A percentile compares a stretch with the other conserved stretches of the same genome.
These are phyloP conservation scores for Globisporangium parvum DNA, from an alignment of 352 stramenopile genomes.

Conservation along the genomic window DNA sequence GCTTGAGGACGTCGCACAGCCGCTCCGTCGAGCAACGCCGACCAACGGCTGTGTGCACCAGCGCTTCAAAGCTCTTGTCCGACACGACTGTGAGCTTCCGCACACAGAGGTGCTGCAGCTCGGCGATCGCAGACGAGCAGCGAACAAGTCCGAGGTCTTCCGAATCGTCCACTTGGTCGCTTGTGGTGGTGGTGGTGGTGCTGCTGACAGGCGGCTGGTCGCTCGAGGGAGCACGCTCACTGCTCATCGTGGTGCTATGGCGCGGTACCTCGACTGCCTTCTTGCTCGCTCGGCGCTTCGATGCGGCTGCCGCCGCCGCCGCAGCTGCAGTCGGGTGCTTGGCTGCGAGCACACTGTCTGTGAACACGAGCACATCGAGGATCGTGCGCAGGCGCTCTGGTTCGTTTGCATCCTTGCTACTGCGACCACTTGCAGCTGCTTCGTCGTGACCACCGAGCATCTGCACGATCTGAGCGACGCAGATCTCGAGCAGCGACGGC, in stretches of 20 bases:
- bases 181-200: neutral
- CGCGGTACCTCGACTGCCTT: neutral
- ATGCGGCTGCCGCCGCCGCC: neutral
- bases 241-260: too few relatives aligned
- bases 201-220: neutral
- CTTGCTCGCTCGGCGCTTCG: constrained; percentile 10
- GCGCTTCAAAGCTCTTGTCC: constrained; percentile 42
- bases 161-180: neutral
- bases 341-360: constrained; percentile 44
- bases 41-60: constrained; percentile 58
- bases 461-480: constrained; percentile 33
- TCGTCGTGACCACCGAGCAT: constrained; percentile 12
- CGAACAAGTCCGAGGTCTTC: constrained; percentile 9
- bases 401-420: neutral
- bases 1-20: constrained; percentile 52
- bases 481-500: constrained; percentile 58
- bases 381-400: constrained; percentile 18
- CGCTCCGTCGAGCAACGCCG: constrained; percentile 60
- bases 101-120: constrained; percentile 53
- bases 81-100: constrained; percentile 40
- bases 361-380: constrained; percentile 53
- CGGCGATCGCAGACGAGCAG: constrained; percentile 15
- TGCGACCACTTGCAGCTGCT: neutral
- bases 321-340: constrained; percentile 20
- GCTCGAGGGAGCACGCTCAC: too few relatives aligned